Base-by-base conservation (phyloP, 208 protist genomes). In the Wallacemonas sp. region DNA sequence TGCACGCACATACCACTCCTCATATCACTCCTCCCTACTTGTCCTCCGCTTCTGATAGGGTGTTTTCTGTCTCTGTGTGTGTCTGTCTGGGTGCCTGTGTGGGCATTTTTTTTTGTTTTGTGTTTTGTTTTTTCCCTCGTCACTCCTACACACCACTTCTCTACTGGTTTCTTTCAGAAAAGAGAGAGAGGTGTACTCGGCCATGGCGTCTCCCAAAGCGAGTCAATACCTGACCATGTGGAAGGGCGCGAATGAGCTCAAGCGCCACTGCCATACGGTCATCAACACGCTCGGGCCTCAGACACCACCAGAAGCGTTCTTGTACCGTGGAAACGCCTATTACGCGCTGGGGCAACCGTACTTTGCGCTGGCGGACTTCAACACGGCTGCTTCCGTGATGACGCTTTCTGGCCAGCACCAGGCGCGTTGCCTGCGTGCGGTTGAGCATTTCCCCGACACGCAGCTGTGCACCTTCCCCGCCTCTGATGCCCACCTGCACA, bases 321-420 rank as follows among this genome's bases (percentile, higher is more conserved):
- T 95, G 41, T 93, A 80, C 65, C 84, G 90, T 43, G 90, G 85
- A 16, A 93, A 95, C 73, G 90, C 90, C 41, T 95, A 95, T 73
- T 91, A 83, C 64, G 85, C 80, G 8, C 72, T 95, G 11, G 87
- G 86, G 0, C 76, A 83, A 65, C 90, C 90, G 1, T 95, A 90
- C 69, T 85, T 95, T 62, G 90, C 90, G 14, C 47, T 95, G 23
- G 85, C 90, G 1, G 90, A 95, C 81, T 95, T 88, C 78, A 84
- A 87, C 65, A 93, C 76, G 2, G 90, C 90, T 0, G 81, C 69
- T 11, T 68, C 65, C 19, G 82, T 93, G 56, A 34, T 95, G 29
- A 74, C 38, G 36, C 65, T 92, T 29, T 86, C 82, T 19, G 80
- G 78, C 14, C 60, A 68, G 47, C 87, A 95, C 69, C 78, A 91